Evolutionary conservation across 208 protist genomes (phyloP).

Genomic region (Trypanosoma theileri): DNA sequence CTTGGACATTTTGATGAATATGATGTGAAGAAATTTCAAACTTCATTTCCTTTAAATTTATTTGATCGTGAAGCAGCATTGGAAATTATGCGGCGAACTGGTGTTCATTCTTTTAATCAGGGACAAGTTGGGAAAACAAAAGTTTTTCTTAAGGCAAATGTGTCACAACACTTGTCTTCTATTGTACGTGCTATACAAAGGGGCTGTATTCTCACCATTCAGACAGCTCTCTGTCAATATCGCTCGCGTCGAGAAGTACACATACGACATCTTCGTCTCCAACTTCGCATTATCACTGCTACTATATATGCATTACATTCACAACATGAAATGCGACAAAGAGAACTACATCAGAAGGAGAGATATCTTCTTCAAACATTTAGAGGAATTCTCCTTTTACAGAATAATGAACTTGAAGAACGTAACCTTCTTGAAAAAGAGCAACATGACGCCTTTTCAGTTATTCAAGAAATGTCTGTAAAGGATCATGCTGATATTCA

Average conservation of each 20-base stretch:
- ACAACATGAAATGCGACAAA: constrained; percentile 2
- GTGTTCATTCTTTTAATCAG: not conserved
- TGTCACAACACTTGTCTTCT: constrained; percentile 27
- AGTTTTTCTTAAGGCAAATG: constrained; percentile 40
- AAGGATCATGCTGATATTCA: constrained; percentile 6
- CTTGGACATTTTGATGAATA: not conserved
- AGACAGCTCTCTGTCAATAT: constrained; percentile 9
- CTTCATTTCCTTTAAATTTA: not conserved
- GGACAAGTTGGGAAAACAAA: constrained; percentile 48
- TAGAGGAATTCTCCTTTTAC: constrained; percentile 17
- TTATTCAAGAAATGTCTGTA: not conserved
- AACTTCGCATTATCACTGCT: constrained; percentile 11
- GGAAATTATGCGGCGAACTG: constrained; percentile 12
- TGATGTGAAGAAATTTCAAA: not conserved
- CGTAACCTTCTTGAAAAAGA: constrained; percentile 6
- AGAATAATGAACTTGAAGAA: constrained; percentile 7
- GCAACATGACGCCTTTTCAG: not conserved
- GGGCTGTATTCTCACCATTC: constrained; percentile 14
- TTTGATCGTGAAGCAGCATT: not conserved
- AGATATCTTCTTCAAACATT: constrained; percentile 7
- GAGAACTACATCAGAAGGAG: constrained; percentile 17
- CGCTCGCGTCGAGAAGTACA: not conserved
- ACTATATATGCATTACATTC: not conserved
- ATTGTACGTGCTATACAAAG: constrained; percentile 14
- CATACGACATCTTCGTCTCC: not conserved